phyloP scores from a whole-genome alignment of 129 eudicot genomes.

The Artemisia argyi region DNA sequence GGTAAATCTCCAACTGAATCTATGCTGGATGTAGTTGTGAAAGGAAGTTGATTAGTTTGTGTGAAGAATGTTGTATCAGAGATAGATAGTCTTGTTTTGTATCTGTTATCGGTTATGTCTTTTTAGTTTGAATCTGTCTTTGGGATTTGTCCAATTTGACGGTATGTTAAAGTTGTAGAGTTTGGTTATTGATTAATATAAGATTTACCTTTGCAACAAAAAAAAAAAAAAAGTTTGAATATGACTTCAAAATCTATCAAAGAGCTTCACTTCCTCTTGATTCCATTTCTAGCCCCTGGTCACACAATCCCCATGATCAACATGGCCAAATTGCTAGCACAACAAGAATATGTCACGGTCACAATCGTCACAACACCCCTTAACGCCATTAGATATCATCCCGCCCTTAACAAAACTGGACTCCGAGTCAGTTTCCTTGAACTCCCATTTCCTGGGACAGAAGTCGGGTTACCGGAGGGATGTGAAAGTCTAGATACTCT shows the following conservation, averaged over 20 bases:
- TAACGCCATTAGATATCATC: neutral
- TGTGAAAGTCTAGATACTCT: slow-evolving; percentile 53
- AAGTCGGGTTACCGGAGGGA: slow-evolving; percentile 60
- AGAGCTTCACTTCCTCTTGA: slow-evolving; percentile 46
- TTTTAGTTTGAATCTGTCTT: no score
- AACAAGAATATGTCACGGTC: neutral
- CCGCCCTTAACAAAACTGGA: neutral
- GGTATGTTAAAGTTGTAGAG: no score
- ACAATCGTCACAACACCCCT: neutral
- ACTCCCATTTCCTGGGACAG: slow-evolving; percentile 36
- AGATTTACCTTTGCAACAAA: no score
- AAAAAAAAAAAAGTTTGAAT: no score
- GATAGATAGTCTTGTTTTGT: no score
- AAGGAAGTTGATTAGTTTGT: no score
- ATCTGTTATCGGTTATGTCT: no score
- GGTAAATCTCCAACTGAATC: no score
- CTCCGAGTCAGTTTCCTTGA: neutral
- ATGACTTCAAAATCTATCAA: neutral
- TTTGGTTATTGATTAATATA: no score
- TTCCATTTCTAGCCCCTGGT: slow-evolving; percentile 29
- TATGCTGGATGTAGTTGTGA: no score
- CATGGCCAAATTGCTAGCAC: neutral
- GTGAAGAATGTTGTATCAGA: no score
- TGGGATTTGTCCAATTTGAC: no score
- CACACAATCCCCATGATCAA: neutral